Percentiles rank a stretch among this genome's conserved stretches.
Conservation (phyloP, 169 alveolate species). For the Fabrea salina region DNA sequence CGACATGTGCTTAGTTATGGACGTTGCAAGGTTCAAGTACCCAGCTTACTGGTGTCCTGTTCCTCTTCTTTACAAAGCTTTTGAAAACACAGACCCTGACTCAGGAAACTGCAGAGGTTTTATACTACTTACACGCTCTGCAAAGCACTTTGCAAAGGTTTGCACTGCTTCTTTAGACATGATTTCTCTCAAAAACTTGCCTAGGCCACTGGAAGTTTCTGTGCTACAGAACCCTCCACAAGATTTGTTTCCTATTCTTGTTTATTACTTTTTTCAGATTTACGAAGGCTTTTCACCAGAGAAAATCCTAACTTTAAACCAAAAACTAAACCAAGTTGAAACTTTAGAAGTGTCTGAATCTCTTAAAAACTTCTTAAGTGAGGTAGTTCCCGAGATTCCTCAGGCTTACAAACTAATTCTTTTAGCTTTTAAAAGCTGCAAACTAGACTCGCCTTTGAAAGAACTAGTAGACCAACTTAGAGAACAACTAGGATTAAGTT, state of each 20-base stretch:
- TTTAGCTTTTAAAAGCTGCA: too few species aligned
- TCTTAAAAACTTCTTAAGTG: too few species aligned
- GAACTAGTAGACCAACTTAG: too few species aligned
- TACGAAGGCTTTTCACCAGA: background rate
- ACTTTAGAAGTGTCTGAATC: too few species aligned
- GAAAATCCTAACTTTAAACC: background rate
- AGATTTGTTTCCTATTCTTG: background rate
- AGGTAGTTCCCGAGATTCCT: too few species aligned
- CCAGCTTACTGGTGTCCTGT: slow-evolving; percentile 59
- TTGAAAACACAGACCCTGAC: slow-evolving; percentile 34
- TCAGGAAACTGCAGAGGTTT: slow-evolving; percentile 50
- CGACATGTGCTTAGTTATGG: slow-evolving; percentile 47
- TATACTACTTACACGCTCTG: slow-evolving; percentile 34
- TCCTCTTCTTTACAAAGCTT: slow-evolving; percentile 16
- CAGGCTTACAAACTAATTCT: too few species aligned
- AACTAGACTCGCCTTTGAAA: too few species aligned
- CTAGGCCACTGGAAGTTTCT: background rate
- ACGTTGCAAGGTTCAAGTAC: slow-evolving; percentile 62
- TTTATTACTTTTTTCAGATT: background rate
- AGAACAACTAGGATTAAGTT: too few species aligned
- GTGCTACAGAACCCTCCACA: background rate
- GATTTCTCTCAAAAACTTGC: background rate
- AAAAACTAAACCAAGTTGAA: too few species aligned
- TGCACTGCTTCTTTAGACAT: background rate
- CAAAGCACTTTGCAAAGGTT: background rate